These are phyloP conservation scores for Naganishia antarctica DNA, from an alignment of 768 basidiomycete genomes.

Conservation along the genomic window DNA sequence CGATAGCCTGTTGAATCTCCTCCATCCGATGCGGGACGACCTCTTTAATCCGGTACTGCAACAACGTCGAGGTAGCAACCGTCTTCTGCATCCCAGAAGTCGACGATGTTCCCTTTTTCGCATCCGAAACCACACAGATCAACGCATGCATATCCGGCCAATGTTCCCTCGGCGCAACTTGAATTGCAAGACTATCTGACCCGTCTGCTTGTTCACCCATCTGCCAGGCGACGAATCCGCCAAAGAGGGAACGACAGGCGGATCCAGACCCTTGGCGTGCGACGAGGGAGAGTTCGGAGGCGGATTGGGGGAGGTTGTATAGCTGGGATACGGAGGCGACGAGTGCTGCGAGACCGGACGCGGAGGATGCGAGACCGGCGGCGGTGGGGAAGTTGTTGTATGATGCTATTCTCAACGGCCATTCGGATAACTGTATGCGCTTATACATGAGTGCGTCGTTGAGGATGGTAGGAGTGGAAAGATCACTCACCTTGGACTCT, in stretches of 20 bases:
- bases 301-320: slow-evolving; percentile 70
- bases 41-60: slow-evolving; percentile 78
- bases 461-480: neutral
- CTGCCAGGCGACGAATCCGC: slow-evolving; percentile 95
- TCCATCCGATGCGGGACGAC: slow-evolving; percentile 86
- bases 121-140: slow-evolving; percentile 92
- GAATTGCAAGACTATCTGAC: slow-evolving; percentile 76
- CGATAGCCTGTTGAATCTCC: slow-evolving; percentile 74
- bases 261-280: slow-evolving; percentile 97
- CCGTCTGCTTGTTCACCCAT: slow-evolving; percentile 66
- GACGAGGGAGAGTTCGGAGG: slow-evolving; percentile 82
- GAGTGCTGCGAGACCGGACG: slow-evolving; percentile 93
- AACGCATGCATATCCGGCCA: slow-evolving; percentile 97
- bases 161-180: slow-evolving; percentile 76
- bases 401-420: slow-evolving; percentile 79
- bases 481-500: slow-evolving; percentile 66
- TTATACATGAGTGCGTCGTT: neutral
- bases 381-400: slow-evolving; percentile 99
- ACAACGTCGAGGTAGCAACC: slow-evolving; percentile 80
- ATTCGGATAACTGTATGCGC: slow-evolving; percentile 60
- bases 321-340: slow-evolving; percentile 81
- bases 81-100: slow-evolving; percentile 98
- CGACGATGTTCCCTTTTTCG: slow-evolving; percentile 91
- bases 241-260: slow-evolving; percentile 94
- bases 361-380: slow-evolving; percentile 93